These are phyloP conservation scores for Cutaneotrichosporon cutaneum DNA, from an alignment of 1,284 basidiomycete species.

Conservation along the genomic window DNA sequence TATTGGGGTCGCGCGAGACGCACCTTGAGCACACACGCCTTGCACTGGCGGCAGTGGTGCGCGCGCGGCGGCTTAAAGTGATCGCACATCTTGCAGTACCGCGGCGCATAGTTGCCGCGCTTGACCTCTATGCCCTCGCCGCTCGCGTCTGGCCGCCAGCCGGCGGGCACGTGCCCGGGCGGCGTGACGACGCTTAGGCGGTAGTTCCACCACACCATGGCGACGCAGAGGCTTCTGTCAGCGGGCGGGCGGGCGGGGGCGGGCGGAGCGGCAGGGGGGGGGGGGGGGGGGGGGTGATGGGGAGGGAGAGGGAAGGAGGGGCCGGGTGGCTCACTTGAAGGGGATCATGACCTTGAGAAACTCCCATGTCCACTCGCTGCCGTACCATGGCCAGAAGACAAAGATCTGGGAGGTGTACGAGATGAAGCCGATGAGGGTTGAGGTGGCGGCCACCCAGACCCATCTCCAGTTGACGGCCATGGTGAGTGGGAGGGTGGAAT, in stretches of 20 bases:
- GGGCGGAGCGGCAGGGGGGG: background rate
- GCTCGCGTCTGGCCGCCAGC: constrained; percentile 75
- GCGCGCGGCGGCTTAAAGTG: constrained; percentile 59
- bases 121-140: constrained; percentile 81
- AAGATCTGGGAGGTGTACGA: constrained; percentile 84
- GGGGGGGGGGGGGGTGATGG: too few relatives aligned
- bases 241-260: background rate
- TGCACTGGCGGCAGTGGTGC: constrained; percentile 86
- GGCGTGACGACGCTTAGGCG: constrained; percentile 73
- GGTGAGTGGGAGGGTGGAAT: too few relatives aligned
- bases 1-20: background rate
- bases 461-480: constrained; percentile 11
- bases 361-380: constrained; percentile 65
- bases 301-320: background rate
- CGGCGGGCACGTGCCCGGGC: constrained; percentile 75
- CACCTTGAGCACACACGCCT: constrained; percentile 58
- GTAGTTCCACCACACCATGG: constrained; percentile 82
- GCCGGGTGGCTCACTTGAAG: constrained; percentile 71
- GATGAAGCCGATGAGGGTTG: constrained; percentile 80
- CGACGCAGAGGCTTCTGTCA: constrained; percentile 64
- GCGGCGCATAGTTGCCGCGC: constrained; percentile 70
- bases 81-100: constrained; percentile 74
- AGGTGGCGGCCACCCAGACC: constrained; percentile 60
- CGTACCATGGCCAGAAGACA: constrained; percentile 89
- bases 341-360: constrained; percentile 71